Evolutionary conservation across 1,139 yeast species (phyloP).

Genomic region (Diutina sp.): DNA sequence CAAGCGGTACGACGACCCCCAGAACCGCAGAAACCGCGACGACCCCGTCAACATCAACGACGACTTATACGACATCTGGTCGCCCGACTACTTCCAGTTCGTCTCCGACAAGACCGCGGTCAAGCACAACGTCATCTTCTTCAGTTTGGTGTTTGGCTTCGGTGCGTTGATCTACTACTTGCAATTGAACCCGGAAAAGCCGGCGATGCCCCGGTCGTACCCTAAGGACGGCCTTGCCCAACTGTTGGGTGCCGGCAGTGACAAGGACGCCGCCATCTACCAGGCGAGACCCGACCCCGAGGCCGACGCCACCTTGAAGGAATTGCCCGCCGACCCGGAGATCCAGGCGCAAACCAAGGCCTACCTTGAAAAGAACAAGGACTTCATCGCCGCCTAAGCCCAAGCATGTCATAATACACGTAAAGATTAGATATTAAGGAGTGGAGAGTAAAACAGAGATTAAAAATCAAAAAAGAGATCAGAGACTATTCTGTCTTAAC

Average conservation of each 20-base stretch:
- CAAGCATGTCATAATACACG: neutral
- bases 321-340: neutral
- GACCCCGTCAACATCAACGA: conserved; percentile 64
- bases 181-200: conserved; percentile 59
- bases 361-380: neutral
- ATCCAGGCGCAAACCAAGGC: neutral
- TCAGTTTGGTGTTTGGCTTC: conserved; percentile 41
- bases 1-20: conserved; percentile 67
- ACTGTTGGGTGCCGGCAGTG: conserved; percentile 53
- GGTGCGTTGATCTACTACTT: conserved; percentile 41
- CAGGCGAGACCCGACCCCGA: neutral
- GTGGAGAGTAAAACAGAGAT: neutral
- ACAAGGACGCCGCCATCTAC: conserved; percentile 18
- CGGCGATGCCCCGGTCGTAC: conserved; percentile 65
- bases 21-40: conserved; percentile 64
- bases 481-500: neutral
- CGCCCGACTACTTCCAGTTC: conserved; percentile 62
- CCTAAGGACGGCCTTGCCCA: conserved; percentile 67
- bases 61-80: conserved; percentile 75
- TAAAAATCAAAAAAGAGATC: neutral
- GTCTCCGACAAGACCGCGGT: conserved; percentile 54
- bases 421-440: neutral
- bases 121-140: conserved; percentile 37
- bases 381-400: neutral
- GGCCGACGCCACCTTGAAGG: conserved; percentile 1